Base-by-base conservation (phyloP, 2,329 filamentous ascomycete genomes). In the Trichoderma sp. region DNA sequence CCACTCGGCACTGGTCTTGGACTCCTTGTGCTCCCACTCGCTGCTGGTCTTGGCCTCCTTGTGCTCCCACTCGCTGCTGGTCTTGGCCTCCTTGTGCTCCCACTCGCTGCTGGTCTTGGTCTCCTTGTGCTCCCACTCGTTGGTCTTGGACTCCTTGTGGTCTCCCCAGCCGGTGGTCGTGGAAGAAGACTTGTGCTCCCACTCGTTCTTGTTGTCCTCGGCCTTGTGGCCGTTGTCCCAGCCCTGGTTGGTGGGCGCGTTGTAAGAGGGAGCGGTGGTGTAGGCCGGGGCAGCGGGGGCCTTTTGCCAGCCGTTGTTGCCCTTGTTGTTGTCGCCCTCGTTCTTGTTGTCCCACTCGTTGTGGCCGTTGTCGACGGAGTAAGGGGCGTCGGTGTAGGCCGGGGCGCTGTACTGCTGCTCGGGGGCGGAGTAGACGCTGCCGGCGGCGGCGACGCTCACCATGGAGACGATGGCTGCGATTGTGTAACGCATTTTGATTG, bases 381-480 rank as follows among this genome's bases (percentile, higher is more conserved):
- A 33, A 4, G 57, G 13, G 7, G 57, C 35, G 5, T 40, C 3
- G 14, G 37, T 19, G 29, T 21, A 66, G 24, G 4, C 24, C 52
- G 5, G 21, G 3, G 19, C 57, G 14, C 3, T 14, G 31, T 14
- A 11, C 19, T 13, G 24, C 37, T 49, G 24, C 37, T 49, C 47
- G 14, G 16, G 1, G 62, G 21, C 2, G 43, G 2, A 10, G 61
- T 67, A 31, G 14, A 66, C 31, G 49, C 53, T 61, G 68, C 71
- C 74, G 43, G 76, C 69, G 64, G 75, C 73, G 49, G 73, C 68
- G 24, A 69, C 19, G 47, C 62, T 56, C 49, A 76, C 60, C 64
- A 76, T 55, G 66, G 75, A 71, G 72, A 74, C 70, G 72, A 75
- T 60, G 71, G 75, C 72, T 72, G 77, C 77, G 72, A 70, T 67